Conservation (phyloP, 73 alveolate species). For the Tetrahymena malaccensis region DNA sequence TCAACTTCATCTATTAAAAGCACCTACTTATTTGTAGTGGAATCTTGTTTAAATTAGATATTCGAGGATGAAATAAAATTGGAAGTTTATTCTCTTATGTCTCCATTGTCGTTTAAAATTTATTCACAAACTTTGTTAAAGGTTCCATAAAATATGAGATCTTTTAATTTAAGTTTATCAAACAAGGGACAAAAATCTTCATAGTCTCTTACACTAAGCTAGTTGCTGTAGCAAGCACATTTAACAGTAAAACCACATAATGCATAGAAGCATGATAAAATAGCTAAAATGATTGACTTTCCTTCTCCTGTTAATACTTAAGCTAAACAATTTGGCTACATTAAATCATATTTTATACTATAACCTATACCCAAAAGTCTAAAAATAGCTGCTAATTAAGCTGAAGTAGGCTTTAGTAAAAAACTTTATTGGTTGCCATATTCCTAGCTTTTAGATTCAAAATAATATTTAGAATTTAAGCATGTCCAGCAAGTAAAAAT, state of each 20-base stretch:
- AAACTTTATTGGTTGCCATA: neutral
- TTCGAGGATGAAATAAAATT: neutral
- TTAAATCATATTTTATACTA: neutral
- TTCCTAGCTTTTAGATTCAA: neutral
- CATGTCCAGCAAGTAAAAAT: neutral
- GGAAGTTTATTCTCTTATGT: neutral
- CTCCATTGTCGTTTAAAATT: neutral
- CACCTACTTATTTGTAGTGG: neutral
- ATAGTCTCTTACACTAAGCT: neutral
- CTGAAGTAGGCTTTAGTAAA: neutral
- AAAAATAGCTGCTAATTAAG: neutral
- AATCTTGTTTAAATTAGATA: neutral
- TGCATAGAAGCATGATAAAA: neutral
- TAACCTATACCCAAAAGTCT: neutral
- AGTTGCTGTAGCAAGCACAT: neutral
- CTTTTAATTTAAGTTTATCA: neutral
- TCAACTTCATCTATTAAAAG: neutral
- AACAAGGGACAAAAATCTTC: neutral
- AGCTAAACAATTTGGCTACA: neutral
- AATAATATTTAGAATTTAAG: neutral
- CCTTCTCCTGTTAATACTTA: neutral
- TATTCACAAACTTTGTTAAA: neutral
- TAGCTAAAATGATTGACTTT: neutral
- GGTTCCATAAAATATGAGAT: neutral
- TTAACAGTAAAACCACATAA: neutral